Evolutionary conservation across 192 early-diverging fungal species (phyloP).

Genomic region (Gonapodya sp.): DNA sequence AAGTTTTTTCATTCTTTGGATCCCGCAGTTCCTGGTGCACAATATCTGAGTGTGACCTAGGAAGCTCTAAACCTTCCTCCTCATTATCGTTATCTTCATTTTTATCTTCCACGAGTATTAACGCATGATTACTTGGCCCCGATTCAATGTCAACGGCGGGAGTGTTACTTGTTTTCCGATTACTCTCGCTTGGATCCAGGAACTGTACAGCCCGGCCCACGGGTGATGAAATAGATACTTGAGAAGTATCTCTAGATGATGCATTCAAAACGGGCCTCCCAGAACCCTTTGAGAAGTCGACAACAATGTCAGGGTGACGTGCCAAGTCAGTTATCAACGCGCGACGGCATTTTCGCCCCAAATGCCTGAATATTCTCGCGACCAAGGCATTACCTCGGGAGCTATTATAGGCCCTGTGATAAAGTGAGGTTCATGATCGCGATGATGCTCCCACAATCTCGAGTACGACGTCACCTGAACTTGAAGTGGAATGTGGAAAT

Average conservation of each 20-base stretch:
- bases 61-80: background rate
- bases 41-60: background rate
- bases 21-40: background rate
- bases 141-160: background rate
- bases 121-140: no score
- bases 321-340: background rate
- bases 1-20: background rate
- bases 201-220: background rate
- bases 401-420: background rate
- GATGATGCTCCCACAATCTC: no score
- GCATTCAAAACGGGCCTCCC: background rate
- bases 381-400: background rate
- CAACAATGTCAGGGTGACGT: background rate
- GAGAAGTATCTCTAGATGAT: background rate
- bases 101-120: no score
- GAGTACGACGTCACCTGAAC: no score
- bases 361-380: background rate
- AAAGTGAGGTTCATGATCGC: no score
- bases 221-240: background rate
- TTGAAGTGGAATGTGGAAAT: background rate
- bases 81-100: background rate
- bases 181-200: background rate
- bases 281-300: background rate
- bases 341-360: background rate
- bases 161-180: background rate